Conservation (phyloP, 2,329 filamentous ascomycete genomes). For the Sporothrix dimorphospora region DNA sequence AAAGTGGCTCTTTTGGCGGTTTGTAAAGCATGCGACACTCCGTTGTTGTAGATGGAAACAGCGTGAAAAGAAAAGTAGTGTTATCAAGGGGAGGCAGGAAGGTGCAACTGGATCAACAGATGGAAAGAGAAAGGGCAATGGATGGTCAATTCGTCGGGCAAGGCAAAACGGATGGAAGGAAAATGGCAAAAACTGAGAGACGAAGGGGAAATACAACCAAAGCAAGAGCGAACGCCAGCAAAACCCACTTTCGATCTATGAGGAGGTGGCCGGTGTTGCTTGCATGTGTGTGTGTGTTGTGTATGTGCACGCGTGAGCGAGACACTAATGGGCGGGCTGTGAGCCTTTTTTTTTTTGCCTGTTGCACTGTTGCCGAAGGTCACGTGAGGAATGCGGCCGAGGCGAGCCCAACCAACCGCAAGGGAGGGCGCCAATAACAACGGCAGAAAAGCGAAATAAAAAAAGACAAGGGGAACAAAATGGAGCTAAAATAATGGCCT, state of each 20-base stretch:
- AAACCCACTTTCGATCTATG: neutral
- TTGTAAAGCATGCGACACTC: neutral
- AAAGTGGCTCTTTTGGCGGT: neutral
- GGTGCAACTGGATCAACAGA: neutral
- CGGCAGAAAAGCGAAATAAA: neutral
- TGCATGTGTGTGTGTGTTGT: slow-evolving; percentile 6
- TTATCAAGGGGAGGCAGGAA: neutral
- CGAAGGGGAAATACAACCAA: neutral
- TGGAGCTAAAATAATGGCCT: neutral
- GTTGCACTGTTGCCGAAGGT: slow-evolving; percentile 14
- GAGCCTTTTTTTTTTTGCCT: slow-evolving; percentile 29
- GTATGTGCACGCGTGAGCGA: neutral
- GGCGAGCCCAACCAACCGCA: slow-evolving; percentile 19
- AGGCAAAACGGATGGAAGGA: slow-evolving; percentile 2
- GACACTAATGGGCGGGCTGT: slow-evolving; percentile 25
- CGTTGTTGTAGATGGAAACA: neutral
- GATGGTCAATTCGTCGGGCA: neutral
- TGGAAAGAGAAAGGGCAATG: slow-evolving; percentile 5
- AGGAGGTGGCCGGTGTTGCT: slow-evolving; percentile 12
- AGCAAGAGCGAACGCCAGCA: neutral
- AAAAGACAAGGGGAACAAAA: neutral
- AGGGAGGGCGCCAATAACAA: slow-evolving; percentile 18
- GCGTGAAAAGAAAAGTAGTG: neutral
- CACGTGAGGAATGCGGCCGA: slow-evolving; percentile 23
- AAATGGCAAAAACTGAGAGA: slow-evolving; percentile 4